Conservation (phyloP, 768 basidiomycete genomes). For the Rhodotorula diobovata region DNA sequence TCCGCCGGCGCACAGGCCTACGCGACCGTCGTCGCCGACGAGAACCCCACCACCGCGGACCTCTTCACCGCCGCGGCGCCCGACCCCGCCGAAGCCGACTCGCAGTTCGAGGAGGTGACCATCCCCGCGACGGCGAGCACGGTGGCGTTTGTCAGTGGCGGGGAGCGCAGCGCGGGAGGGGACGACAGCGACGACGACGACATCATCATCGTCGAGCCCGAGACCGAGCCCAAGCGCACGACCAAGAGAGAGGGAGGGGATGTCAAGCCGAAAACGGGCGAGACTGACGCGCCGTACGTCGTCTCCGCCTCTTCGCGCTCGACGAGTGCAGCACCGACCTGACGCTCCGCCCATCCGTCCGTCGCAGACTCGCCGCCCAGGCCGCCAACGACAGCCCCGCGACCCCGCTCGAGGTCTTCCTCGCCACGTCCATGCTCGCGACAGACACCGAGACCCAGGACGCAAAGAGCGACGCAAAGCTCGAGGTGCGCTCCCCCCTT, state of each 20-base stretch:
- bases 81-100: background rate
- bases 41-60: conserved; percentile 22
- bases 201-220: background rate
- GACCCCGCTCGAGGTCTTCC: conserved; percentile 64
- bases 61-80: background rate
- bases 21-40: conserved; percentile 26
- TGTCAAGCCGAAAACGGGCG: conserved; percentile 10
- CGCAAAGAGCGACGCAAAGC: conserved; percentile 38
- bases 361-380: conserved; percentile 2
- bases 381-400: conserved; percentile 9
- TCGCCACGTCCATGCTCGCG: conserved; percentile 75
- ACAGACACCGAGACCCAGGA: conserved; percentile 66
- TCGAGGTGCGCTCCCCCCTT: background rate
- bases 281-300: conserved; percentile 8
- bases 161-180: too few relatives aligned
- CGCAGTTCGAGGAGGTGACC: conserved; percentile 34
- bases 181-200: conserved; percentile 13
- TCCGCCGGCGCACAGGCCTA: conserved; percentile 8
- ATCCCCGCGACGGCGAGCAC: background rate
- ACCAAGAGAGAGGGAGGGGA: too few relatives aligned
- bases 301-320: background rate
- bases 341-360: background rate
- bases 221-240: too few relatives aligned
- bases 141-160: background rate
- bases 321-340: background rate